phyloP scores from a whole-genome alignment of 1,284 basidiomycete genomes.

The Neonothopanus nambi region DNA sequence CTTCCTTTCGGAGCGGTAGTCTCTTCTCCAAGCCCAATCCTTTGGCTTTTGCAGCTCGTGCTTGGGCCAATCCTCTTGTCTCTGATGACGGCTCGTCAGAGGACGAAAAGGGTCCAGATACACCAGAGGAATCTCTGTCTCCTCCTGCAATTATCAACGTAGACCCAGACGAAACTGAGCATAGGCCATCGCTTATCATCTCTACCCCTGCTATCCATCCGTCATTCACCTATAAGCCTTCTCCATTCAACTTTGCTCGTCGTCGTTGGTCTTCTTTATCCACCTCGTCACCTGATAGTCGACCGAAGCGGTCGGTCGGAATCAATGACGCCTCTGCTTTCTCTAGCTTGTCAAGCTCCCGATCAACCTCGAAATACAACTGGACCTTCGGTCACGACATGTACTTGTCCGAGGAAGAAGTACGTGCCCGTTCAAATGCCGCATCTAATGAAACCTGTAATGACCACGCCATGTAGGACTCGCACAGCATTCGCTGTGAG shows the following conservation, averaged over 20 bases:
- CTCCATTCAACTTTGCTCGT: slow-evolving; percentile 53
- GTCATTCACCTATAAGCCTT: slow-evolving; percentile 45
- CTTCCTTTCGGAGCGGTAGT: slow-evolving; percentile 38
- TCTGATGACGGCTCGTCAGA: slow-evolving; percentile 41
- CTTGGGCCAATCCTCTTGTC: slow-evolving; percentile 45
- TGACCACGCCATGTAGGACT: slow-evolving; percentile 24
- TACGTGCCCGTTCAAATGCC: slow-evolving; percentile 21
- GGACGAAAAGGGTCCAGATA: slow-evolving; percentile 50
- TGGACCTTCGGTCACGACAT: slow-evolving; percentile 9
- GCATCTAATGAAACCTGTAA: slow-evolving; percentile 18
- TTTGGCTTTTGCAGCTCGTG: slow-evolving; percentile 42
- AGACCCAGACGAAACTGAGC: slow-evolving; percentile 15
- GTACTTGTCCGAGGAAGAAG: slow-evolving; percentile 28
- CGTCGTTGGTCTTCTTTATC: slow-evolving; percentile 48
- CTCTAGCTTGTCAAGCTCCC: slow-evolving; percentile 4
- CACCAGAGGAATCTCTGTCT: slow-evolving; percentile 42
- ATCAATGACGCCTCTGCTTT: slow-evolving; percentile 21
- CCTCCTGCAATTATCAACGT: slow-evolving; percentile 31
- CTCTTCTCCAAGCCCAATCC: slow-evolving; percentile 48
- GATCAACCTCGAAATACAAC: neutral
- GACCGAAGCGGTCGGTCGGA: slow-evolving; percentile 10
- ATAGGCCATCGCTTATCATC: slow-evolving; percentile 12
- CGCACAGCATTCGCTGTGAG: slow-evolving; percentile 29
- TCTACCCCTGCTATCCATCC: slow-evolving; percentile 14
- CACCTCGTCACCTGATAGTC: slow-evolving; percentile 26